Base-by-base conservation (phyloP, 1,284 basidiomycete species). In the Cutaneotrichosporon sp. region DNA sequence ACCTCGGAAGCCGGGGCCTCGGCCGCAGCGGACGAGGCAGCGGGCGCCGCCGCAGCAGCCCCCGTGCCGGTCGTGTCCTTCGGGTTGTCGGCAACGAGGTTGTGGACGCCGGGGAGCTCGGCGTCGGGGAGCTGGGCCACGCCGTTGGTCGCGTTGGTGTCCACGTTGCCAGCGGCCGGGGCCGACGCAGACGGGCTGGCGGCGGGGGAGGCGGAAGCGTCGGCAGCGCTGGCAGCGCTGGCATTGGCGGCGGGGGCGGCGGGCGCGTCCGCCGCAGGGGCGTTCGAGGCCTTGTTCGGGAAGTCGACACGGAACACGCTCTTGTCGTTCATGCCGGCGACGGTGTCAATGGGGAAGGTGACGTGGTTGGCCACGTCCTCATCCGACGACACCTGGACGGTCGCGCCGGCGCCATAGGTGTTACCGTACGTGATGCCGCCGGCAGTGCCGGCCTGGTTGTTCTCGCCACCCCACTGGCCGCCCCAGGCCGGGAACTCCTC, bases 381-480 rank as follows among this genome's bases (percentile, higher is more conserved):
- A 13, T 27, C 52, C 20, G 36, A 14, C 3, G 33, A 27, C 1
- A 22, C 22, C 52, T 42, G 36, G 34, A 54, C 36, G 5, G 11
- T 13, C 8, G 13, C 2, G 14, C 27, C 16, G 27, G n/a, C n/a
- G n/a, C 47, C 47, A 9, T 31, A 50, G 5, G 47, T 50, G 47
- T 27, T 16, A 13, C 36, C 52, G 20, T 24, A 38, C 3, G 34
- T 54, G 36, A 36, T 54, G 5, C 34, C 34, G 34, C 36, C 34
- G 11, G 33, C 52, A 2, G 33, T 38, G 11, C 24, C 52, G 2
- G 4, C n/a, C 52, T 54, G 34, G 52, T 36, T 38, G 34, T 27
- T 27, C n/a, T 20, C 36, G 22, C 52, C 52, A 11, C 52, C 52
- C 52, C 52, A 54, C 36, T 16, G 20, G 14, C 52, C 52, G 2